Conservation (phyloP, 495 filamentous ascomycete genomes). For the Cercophora sp. region DNA sequence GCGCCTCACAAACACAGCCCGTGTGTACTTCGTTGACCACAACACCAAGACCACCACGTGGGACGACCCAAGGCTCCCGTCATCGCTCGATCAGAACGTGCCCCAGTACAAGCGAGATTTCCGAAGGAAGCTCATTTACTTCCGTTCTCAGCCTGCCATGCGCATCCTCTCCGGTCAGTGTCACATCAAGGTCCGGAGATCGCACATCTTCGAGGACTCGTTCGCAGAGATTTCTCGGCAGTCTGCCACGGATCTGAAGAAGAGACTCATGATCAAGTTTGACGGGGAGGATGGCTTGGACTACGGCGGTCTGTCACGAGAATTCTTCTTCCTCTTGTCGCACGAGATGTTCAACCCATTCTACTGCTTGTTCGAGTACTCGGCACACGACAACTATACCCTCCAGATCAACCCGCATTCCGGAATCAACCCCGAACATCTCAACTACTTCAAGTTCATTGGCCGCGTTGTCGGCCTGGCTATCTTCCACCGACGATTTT, state of each 20-base stretch:
- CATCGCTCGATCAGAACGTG: conserved; percentile 95
- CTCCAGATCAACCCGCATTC: conserved; percentile 99
- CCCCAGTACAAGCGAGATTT: conserved; percentile 99
- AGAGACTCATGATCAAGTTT: conserved; percentile 98
- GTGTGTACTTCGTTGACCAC: conserved; percentile 98
- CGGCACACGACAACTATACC: conserved; percentile 99
- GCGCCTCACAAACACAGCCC: conserved; percentile 94
- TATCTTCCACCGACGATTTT: conserved; percentile 96
- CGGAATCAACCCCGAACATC: conserved; percentile 97
- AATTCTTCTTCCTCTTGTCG: conserved; percentile 99
- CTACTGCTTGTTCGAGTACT: conserved; percentile 99
- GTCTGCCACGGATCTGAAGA: conserved; percentile 94
- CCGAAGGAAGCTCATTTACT: conserved; percentile 95
- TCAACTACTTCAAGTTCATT: conserved; percentile 99
- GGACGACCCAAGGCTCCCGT: conserved; percentile 94
- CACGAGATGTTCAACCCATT: conserved; percentile 99
- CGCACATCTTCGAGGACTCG: conserved; percentile 97
- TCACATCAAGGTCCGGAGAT: conserved; percentile 93
- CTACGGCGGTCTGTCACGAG: conserved; percentile 96
- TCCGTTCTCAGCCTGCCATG: conserved; percentile 94
- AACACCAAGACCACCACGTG: conserved; percentile 99
- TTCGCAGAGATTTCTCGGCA: conserved; percentile 98
- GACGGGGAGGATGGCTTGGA: conserved; percentile 97
- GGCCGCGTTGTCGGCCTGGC: conserved; percentile 94
- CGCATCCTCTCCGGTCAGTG: conserved; percentile 94